Evolutionary conservation across 2,329 filamentous ascomycete species (phyloP).

Genomic region (Aspergillus sp.): DNA sequence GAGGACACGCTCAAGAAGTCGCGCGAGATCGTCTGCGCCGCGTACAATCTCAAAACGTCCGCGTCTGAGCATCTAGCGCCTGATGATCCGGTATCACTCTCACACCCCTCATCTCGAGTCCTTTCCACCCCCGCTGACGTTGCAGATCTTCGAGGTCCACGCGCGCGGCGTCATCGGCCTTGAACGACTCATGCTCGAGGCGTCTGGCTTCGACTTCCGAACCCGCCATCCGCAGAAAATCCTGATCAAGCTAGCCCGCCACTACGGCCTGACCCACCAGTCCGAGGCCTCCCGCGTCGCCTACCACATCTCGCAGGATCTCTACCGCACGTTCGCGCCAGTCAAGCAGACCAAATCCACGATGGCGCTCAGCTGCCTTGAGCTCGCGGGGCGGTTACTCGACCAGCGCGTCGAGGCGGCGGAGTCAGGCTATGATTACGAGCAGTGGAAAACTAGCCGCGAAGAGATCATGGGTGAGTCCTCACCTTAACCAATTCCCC

Average conservation of each 20-base stretch:
- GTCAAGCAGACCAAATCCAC: constrained; percentile 83
- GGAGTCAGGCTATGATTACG: constrained; percentile 41
- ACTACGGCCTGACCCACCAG: constrained; percentile 45
- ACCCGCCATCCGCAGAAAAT: constrained; percentile 79
- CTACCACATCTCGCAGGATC: constrained; percentile 75
- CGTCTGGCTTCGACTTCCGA: constrained; percentile 86
- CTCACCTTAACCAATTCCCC: no score
- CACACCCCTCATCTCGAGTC: neutral
- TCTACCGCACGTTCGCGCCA: constrained; percentile 88
- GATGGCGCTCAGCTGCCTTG: constrained; percentile 71
- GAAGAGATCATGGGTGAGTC: constrained; percentile 40
- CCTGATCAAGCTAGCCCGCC: constrained; percentile 66
- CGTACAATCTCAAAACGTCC: constrained; percentile 71
- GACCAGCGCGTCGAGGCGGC: constrained; percentile 46
- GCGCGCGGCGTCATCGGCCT: constrained; percentile 78
- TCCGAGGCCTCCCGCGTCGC: constrained; percentile 54
- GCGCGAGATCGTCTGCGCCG: constrained; percentile 79
- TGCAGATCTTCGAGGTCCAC: constrained; percentile 66
- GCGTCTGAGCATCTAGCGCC: constrained; percentile 59
- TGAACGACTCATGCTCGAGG: constrained; percentile 86
- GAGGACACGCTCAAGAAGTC: constrained; percentile 98
- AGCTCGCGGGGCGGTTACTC: constrained; percentile 65
- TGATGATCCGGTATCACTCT: constrained; percentile 63
- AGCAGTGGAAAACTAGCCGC: constrained; percentile 38
- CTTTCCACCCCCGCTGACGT: constrained; percentile 1